Conservation (phyloP, 768 basidiomycete genomes). For the Kwoniella sp. region DNA sequence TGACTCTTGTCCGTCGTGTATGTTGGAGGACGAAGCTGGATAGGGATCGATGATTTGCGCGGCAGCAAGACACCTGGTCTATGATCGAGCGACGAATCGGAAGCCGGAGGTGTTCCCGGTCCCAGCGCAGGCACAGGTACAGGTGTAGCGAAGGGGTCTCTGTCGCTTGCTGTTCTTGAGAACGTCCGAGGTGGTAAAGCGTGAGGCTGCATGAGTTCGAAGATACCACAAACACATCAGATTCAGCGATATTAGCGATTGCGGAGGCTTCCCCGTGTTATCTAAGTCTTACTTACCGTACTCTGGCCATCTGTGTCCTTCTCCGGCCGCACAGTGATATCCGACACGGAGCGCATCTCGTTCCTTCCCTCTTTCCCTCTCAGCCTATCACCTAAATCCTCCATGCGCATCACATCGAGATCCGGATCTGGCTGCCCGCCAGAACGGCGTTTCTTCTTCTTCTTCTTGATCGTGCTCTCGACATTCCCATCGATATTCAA, state of each 20-base stretch:
- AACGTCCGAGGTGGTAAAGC: constrained; percentile 21
- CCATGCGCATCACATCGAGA: constrained; percentile 32
- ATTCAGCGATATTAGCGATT: too few relatives aligned
- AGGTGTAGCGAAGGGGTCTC: constrained; percentile 21
- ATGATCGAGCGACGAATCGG: neutral
- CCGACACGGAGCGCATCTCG: neutral
- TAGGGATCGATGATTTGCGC: constrained; percentile 18
- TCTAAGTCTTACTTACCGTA: constrained; percentile 17
- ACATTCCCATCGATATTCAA: constrained; percentile 42
- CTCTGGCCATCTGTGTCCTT: neutral
- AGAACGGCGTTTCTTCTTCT: constrained; percentile 25
- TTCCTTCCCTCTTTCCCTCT: neutral
- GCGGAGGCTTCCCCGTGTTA: too few relatives aligned
- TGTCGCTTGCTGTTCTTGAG: constrained; percentile 38
- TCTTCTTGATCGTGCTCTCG: constrained; percentile 22
- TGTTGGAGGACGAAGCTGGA: constrained; percentile 9
- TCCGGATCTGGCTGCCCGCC: constrained; percentile 10
- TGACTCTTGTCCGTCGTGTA: constrained; percentile 20
- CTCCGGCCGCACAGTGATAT: neutral
- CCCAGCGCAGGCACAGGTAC: too few relatives aligned
- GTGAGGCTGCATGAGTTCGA: constrained; percentile 6
- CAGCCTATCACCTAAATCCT: constrained; percentile 27
- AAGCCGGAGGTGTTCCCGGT: constrained; percentile 1
- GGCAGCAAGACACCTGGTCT: constrained; percentile 10
- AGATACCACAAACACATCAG: neutral